Base-by-base conservation (phyloP, 1,284 basidiomycete genomes). In the Cutaneotrichosporon cavernicola region DNA sequence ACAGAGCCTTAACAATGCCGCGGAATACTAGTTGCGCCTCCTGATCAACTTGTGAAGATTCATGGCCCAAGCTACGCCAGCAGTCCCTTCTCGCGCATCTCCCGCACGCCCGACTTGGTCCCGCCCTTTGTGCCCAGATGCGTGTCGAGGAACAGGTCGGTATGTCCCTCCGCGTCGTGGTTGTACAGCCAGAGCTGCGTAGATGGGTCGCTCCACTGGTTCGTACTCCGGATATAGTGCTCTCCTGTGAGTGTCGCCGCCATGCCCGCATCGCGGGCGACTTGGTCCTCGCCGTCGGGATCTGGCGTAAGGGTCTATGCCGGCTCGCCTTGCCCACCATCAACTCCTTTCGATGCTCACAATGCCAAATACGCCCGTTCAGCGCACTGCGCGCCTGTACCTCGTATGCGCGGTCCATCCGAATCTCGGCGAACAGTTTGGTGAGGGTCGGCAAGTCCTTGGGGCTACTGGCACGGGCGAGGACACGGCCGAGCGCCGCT, bases 151-250 rank as follows among this genome's bases (percentile, higher is more conserved):
- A 30, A 53, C 5, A 4, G 16, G 46, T 65, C 60, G n/a, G 64
- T 55, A 13, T n/a, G 36, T 9, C 30, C 30, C 46, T 63, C 65
- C 36, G 56, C 65, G 43, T 66, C 65, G 47, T 61, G 52, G 49
- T 50, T 53, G 31, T 66, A 66, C 47, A 66, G 62, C 65, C 65
- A 66, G 36, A 57, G 43, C 47, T 66, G 65, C 31, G 65, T 66
- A 13, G 62, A 13, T 2, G 65, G 65, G 46, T 66, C 65, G 11
- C 53, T 58, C 65, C 65, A 66, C 46, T 66, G 65, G 59, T 66
- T 66, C 16, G 65, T 64, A 30, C 58, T 51, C 32, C 65, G 62
- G 46, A 66, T 60, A 36, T 66, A 66, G 49, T 66, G 65, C 47
- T 60, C 49, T 22, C 30, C 50, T 7, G 46, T 55, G 13, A 66